Percentiles rank a stretch among this genome's conserved stretches.
Evolutionary conservation across 257 asterid genomes (phyloP).

Genomic region (Rauvolfia tetraphylla): DNA sequence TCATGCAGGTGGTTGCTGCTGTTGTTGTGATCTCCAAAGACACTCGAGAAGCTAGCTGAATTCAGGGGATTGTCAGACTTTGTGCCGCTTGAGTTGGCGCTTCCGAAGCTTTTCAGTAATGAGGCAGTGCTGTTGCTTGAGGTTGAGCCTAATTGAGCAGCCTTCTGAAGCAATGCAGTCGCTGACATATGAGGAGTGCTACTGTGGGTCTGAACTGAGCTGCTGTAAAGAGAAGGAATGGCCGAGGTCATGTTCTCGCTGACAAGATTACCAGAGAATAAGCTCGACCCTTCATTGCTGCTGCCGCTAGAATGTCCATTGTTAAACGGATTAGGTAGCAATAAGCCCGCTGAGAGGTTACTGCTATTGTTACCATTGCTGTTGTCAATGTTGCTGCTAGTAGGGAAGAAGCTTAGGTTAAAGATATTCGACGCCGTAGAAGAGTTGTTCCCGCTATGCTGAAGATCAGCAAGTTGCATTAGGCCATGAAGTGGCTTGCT

Average conservation of each 20-base stretch:
- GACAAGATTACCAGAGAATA: constrained; percentile 14
- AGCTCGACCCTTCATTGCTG: constrained; percentile 3
- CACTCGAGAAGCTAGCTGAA: constrained; percentile 21
- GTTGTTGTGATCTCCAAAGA: constrained; percentile 20
- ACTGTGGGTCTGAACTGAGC: constrained; percentile 28
- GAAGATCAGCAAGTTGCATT: constrained; percentile 62
- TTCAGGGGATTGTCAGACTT: constrained; percentile 15
- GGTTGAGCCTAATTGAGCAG: constrained; percentile 65
- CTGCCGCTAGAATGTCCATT: background rate
- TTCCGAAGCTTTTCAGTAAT: constrained; percentile 47
- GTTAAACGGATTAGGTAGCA: constrained; percentile 4
- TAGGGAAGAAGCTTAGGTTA: constrained; percentile 58
- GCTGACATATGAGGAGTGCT: constrained; percentile 58
- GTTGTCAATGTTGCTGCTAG: constrained; percentile 13
- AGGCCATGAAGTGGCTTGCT: constrained; percentile 42
- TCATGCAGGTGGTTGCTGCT: constrained; percentile 40
- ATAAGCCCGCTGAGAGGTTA: background rate
- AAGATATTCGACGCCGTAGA: constrained; percentile 25
- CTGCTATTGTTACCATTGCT: constrained; percentile 15
- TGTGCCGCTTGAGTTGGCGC: constrained; percentile 22
- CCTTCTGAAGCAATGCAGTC: constrained; percentile 78
- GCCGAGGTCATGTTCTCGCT: constrained; percentile 52
- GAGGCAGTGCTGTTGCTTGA: constrained; percentile 37
- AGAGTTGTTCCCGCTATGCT: constrained; percentile 24
- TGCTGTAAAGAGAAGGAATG: constrained; percentile 60